These are phyloP conservation scores for Solanum pimpinellifolium DNA, from an alignment of 257 asterid genomes.

Conservation along the genomic window DNA sequence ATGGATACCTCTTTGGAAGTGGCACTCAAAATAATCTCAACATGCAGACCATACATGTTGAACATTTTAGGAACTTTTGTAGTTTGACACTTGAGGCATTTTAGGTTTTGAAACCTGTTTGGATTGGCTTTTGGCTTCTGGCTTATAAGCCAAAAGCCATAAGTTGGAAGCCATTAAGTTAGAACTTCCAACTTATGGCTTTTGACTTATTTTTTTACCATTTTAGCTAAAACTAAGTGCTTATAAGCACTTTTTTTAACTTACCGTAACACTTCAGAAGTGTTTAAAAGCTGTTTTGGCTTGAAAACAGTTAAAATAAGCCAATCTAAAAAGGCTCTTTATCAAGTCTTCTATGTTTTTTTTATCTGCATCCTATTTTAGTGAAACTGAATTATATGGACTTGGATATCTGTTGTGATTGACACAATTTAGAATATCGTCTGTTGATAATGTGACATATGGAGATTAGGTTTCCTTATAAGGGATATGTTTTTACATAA, in stretches of 20 bases:
- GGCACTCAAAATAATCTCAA: neutral
- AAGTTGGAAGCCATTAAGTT: neutral
- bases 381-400: neutral
- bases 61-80: neutral
- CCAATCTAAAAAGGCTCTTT: neutral
- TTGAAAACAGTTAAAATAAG: too few species aligned
- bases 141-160: neutral
- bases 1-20: neutral
- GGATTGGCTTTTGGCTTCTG: neutral
- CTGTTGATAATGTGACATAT: neutral
- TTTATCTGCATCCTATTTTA: neutral
- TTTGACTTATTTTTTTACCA: neutral
- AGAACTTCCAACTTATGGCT: neutral
- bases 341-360: neutral
- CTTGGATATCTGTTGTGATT: neutral
- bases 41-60: neutral
- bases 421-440: neutral
- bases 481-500: neutral
- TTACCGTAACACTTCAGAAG: neutral
- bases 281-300: neutral
- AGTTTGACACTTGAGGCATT: neutral
- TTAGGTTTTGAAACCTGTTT: neutral
- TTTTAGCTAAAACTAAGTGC: neutral
- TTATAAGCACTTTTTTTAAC: neutral
- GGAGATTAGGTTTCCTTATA: neutral